Evolutionary conservation across 225 moss, liverwort and hornwort species (phyloP), one percentile per base, ranked within the genome.

Genomic region (Physcomitrium patens): DNA sequence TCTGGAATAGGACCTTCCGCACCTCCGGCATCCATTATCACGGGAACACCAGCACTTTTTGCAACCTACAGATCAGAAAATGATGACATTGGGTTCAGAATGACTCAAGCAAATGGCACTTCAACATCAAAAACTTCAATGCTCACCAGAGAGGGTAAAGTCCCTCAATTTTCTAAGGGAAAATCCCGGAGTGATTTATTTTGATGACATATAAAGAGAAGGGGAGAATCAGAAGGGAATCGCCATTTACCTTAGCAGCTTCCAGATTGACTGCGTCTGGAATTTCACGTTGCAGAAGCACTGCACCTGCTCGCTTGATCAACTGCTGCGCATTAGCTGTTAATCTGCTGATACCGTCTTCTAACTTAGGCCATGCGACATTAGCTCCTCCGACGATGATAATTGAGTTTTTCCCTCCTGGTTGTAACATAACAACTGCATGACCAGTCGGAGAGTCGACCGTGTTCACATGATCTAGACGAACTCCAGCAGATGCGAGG

Each of bases 341-440:
- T 58, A 94, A 70, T 53, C 90, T 89, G 26, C 89, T 81, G 48
- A 87, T 94, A 24, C 90, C 94, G 68, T 91, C 89, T 23, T 91
- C 94, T 66, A 92, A 62, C 53, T 87, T 75, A 59, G 90, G 89
- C 90, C 90, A 94, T n/a, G 90, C 90, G 56, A 86, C 53, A 58
- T 92, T 94, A 12, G 92, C 90, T 46, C 92, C 90, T 80, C 89
- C 89, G 13, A 94, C 90, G 15, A 92, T 86, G 31, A 92, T 83
- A 47, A 95, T 91, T 3, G 89, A 89, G 65, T 85, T 91, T 67
- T 81, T 86, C 51, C 94, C 92, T 53, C 83, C 89, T 44, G 89
- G 91, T 80, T 95, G 91, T 77, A 95, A 81, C 89, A 91, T 91
- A 55, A 95, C 92, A 42, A 95, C 73, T 20, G 94, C 92, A 74